Evolutionary conservation across 805 yeast genomes (phyloP).

Genomic region (Metschnikowia sp.): DNA sequence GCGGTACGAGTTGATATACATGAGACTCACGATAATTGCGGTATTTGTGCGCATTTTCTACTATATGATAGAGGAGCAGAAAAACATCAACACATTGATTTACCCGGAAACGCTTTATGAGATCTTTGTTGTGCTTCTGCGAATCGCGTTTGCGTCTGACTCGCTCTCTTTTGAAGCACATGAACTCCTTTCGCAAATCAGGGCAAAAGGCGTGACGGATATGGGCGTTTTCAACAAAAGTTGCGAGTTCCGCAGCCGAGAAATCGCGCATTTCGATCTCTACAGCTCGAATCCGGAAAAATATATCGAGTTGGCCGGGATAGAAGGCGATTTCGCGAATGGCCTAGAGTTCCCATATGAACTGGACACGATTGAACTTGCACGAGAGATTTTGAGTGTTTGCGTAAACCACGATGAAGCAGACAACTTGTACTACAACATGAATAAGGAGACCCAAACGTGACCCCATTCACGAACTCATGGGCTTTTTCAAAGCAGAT

Average conservation of each 20-base stretch:
- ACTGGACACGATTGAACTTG: slow-evolving; percentile 60
- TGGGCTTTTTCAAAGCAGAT: no score
- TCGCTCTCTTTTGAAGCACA: slow-evolving; percentile 38
- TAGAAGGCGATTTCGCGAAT: slow-evolving; percentile 46
- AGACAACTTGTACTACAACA: slow-evolving; percentile 66
- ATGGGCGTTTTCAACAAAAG: slow-evolving; percentile 42
- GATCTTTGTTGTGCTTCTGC: slow-evolving; percentile 47
- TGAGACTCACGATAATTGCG: slow-evolving; percentile 40
- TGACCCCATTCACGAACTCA: no score
- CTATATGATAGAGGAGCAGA: slow-evolving; percentile 34
- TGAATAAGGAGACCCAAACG: slow-evolving; percentile 41
- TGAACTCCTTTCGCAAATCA: slow-evolving; percentile 31
- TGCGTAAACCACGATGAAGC: slow-evolving; percentile 76
- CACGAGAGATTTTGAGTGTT: slow-evolving; percentile 65
- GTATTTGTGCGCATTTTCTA: slow-evolving; percentile 37
- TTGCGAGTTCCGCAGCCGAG: slow-evolving; percentile 42
- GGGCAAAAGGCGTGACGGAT: slow-evolving; percentile 27
- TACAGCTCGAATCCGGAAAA: slow-evolving; percentile 7
- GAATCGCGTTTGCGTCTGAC: slow-evolving; percentile 50
- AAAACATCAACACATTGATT: slow-evolving; percentile 30
- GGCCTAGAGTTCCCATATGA: slow-evolving; percentile 64
- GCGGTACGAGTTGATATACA: slow-evolving; percentile 35
- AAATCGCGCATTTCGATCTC: slow-evolving; percentile 29
- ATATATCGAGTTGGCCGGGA: slow-evolving; percentile 24
- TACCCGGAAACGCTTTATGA: slow-evolving; percentile 44